Evolutionary conservation across 352 stramenopile species (phyloP).

Genomic region (Phytophthora cactorum): DNA sequence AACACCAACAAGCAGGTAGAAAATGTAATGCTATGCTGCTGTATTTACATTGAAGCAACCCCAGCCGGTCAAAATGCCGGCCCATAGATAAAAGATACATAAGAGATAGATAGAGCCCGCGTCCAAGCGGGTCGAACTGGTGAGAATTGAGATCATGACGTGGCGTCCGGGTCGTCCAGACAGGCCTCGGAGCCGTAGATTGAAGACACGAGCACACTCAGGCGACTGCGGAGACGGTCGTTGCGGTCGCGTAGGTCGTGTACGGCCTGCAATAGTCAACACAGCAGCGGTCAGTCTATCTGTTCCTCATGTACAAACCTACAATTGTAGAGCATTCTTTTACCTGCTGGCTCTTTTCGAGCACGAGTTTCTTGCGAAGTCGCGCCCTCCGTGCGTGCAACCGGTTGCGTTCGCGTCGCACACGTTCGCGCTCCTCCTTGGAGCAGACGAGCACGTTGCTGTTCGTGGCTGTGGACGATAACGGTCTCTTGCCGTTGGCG

Average conservation of each 20-base stretch:
- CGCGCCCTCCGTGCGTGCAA: constrained; percentile 75
- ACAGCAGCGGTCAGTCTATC: constrained; percentile 9
- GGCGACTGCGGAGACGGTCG: constrained; percentile 61
- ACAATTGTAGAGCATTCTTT: not conserved
- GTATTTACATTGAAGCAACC: constrained; percentile 47
- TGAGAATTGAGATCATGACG: constrained; percentile 27
- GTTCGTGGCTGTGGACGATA: constrained; percentile 28
- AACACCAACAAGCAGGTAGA: not conserved
- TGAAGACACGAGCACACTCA: constrained; percentile 63
- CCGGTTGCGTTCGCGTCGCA: constrained; percentile 77
- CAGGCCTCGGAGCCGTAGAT: constrained; percentile 61
- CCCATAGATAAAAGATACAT: constrained; percentile 47
- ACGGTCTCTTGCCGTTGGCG: constrained; percentile 50
- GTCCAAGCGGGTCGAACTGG: constrained; percentile 7
- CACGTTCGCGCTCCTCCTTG: constrained; percentile 74
- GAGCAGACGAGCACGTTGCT: constrained; percentile 48
- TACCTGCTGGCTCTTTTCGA: constrained; percentile 81
- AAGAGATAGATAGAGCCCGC: constrained; percentile 38
- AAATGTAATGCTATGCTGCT: constrained; percentile 33
- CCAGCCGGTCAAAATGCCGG: constrained; percentile 36
- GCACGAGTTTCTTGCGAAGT: constrained; percentile 82
- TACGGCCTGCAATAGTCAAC: constrained; percentile 48
- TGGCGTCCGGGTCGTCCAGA: constrained; percentile 33
- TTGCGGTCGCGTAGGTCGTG: constrained; percentile 68
- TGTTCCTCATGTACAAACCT: constrained; percentile 4